Evolutionary conservation across 1,139 yeast species (phyloP).

Genomic region (Geotrichum cucujoidarum): DNA sequence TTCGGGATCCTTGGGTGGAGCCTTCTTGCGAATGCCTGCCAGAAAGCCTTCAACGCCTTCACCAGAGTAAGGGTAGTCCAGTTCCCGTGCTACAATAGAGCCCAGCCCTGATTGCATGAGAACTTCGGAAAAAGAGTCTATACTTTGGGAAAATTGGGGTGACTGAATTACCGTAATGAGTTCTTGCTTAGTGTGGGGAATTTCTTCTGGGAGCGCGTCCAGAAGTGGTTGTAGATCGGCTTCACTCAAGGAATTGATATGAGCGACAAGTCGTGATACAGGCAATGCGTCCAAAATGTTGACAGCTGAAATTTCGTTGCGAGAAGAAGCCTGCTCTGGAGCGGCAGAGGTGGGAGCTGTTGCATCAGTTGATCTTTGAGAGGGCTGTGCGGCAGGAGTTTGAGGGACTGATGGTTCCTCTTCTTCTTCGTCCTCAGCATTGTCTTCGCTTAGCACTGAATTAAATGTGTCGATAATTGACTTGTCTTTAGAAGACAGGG

Average conservation of each 20-base stretch:
- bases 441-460: slow-evolving; percentile 46
- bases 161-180: slow-evolving; percentile 48
- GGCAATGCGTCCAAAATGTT: slow-evolving; percentile 43
- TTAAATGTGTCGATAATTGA: slow-evolving; percentile 50
- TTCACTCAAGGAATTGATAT: slow-evolving; percentile 40
- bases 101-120: slow-evolving; percentile 49
- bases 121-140: slow-evolving; percentile 44
- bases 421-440: slow-evolving; percentile 43
- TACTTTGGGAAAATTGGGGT: slow-evolving; percentile 51
- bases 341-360: not conserved
- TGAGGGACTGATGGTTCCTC: slow-evolving; percentile 24
- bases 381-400: not conserved
- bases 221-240: slow-evolving; percentile 41
- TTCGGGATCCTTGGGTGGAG: no score
- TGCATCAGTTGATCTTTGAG: slow-evolving; percentile 19
- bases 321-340: not conserved
- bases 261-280: slow-evolving; percentile 39
- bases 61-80: slow-evolving; percentile 50
- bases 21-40: slow-evolving; percentile 33
- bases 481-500: slow-evolving; percentile 59
- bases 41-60: slow-evolving; percentile 57
- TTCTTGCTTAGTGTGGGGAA: slow-evolving; percentile 42
- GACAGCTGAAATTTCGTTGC: slow-evolving; percentile 25
- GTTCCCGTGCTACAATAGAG: slow-evolving; percentile 47
- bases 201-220: slow-evolving; percentile 44